Base-by-base conservation (phyloP, 2,329 filamentous ascomycete genomes). In the Sclerotinia borealis region DNA sequence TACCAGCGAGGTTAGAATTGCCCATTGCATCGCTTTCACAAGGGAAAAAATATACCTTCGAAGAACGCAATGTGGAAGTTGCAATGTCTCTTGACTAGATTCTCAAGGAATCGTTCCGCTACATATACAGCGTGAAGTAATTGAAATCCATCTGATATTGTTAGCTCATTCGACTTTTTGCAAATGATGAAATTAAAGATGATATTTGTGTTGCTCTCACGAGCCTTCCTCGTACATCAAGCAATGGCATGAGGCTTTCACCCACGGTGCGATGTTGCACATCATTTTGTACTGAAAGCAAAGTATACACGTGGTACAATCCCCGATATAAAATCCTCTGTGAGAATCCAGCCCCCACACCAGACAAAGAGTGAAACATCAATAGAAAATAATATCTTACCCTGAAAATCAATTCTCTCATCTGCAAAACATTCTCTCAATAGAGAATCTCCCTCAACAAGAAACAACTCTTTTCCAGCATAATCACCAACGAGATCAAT, bases 401-500 rank as follows among this genome's bases (percentile, higher is more conserved):
- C 73, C 61, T 81, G 69, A 67, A 90, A 89, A 70, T 92, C 86
- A 47, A 92, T 81, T 27, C 81, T 79, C 13, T 81, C 77, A 67
- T 88, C 80, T n/a, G 78, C 76, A 54, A 92, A 83, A 69, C 83
- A 87, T 64, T 89, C 77, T 8, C 85, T 77, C 13, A 92, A 77
- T n/a, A 92, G 74, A 0, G 88, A 88, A 70, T 93, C 88, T 36
- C 89, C 89, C 67, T 92, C 87, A 36, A 92, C 81, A 27, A 88
- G 77, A 72, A 92, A 92, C 13, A 88, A 79, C 71, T 91, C 89
- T 65, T 84, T 85, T 27, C 90, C 89, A 4, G 87, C 88, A 75
- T 90, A 92, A 72, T 92, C 90, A 47, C 89, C 88, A 4, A 92
- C 83, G 2, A 92, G 81, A 68, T 91, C 87, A 34, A 90, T 79